A percentile compares a stretch with the other conserved stretches of the same genome.
These are phyloP conservation scores for Cutaneotrichosporon sp. DNA, from an alignment of 1,284 basidiomycete genomes.

Conservation along the genomic window DNA sequence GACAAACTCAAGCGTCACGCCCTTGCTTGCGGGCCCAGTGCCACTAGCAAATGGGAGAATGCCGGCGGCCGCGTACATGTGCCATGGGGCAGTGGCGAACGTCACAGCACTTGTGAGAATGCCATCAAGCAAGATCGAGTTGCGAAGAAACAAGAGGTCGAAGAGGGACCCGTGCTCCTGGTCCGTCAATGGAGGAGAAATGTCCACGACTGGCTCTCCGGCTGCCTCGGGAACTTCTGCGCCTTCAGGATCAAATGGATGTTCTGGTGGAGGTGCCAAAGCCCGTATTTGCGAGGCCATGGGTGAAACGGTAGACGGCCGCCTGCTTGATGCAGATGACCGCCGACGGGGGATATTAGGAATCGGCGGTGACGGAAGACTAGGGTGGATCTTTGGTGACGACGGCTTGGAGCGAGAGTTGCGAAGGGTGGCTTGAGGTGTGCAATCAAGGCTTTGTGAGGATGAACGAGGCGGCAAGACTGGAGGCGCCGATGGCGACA, in stretches of 20 bases:
- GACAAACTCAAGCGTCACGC: constrained; percentile 46
- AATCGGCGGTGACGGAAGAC: constrained; percentile 3
- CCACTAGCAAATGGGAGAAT: constrained; percentile 46
- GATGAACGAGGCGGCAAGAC: too few relatives aligned
- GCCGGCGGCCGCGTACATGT: constrained; percentile 43
- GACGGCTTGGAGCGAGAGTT: background rate
- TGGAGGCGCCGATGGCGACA: too few relatives aligned
- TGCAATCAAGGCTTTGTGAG: too few relatives aligned
- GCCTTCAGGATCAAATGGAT: constrained; percentile 21
- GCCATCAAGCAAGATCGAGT: constrained; percentile 43
- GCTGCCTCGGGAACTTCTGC: constrained; percentile 25
- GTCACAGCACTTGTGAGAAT: constrained; percentile 32
- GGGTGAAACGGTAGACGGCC: background rate
- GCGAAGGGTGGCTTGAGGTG: background rate
- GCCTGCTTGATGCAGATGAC: background rate
- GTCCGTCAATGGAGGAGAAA: constrained; percentile 19
- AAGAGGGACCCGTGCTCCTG: constrained; percentile 31
- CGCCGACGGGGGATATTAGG: constrained; percentile 1
- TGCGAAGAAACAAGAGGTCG: constrained; percentile 44
- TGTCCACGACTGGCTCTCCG: constrained; percentile 12
- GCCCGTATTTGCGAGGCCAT: background rate
- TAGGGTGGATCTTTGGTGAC: too few relatives aligned
- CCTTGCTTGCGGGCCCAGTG: constrained; percentile 45
- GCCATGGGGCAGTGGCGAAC: constrained; percentile 29
- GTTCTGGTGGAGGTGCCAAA: constrained; percentile 8